Base-by-base conservation (phyloP, 2,329 filamentous ascomycete species). In the Colletotrichum falcatum region DNA sequence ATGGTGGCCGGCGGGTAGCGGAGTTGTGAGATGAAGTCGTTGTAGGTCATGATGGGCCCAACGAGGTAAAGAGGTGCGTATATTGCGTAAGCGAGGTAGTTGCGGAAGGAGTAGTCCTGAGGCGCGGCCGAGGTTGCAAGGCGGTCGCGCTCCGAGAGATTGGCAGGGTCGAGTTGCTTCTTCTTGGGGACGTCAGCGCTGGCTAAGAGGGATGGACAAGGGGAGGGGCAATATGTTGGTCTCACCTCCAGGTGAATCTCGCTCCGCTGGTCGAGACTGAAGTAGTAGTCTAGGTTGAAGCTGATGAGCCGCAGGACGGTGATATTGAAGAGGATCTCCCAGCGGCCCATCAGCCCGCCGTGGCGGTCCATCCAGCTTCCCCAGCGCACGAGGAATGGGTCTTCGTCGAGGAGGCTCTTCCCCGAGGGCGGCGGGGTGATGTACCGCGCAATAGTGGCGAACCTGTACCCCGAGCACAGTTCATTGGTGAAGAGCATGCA, bases 281-380 rank as follows among this genome's bases (percentile, higher is more conserved):
- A 99, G 79, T 97, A 95, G 79, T 97, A 95, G 81, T 99, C 96
- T 78, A 99, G 81, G 79, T 98, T 98, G 87, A 97, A 99, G 79
- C 95, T 98, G 76, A 99, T 94, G 58, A 98, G 85, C 6, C 96
- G 91, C 66, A 99, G 84, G 33, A 98, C 91, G 3, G 95, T 98
- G 72, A 99, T 90, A 77, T 99, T 99, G 86, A 99, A 99, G 6
- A 98, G 87, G n/a, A 99, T 91, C 79, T 98, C 94, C 96, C 96
- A 99, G 70, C 95, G 89, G 0, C 91, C 86, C 78, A 97, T 90
- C n/a, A 99, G 83, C 0, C 96, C 96, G 9, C 94, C 90, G 74
- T 92, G 91, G 62, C 87, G 85, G 81, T 99, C 96, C 20, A 98
- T 83, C 84, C 89, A 92, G 53, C 85, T 83, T 9, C 90, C 94